A percentile compares a stretch with the other conserved stretches of the same genome.
Conservation (phyloP, 2,329 filamentous ascomycete genomes). For the Botrytis deweyae region DNA sequence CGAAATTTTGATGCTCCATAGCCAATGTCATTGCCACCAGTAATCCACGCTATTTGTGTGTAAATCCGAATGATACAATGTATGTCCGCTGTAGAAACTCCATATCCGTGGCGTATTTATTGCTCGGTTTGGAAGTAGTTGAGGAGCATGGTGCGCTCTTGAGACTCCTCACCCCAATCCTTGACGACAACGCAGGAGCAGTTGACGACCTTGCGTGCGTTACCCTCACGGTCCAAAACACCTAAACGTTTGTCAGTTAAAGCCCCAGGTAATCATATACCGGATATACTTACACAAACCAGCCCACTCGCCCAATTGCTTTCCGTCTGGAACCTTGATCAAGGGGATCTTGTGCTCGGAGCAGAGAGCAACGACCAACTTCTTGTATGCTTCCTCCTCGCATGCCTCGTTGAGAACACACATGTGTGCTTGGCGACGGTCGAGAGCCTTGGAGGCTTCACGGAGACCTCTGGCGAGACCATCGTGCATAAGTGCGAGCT, state of each 20-base stretch:
- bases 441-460: conserved; percentile 97
- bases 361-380: conserved; percentile 98
- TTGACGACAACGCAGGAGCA: conserved; percentile 99
- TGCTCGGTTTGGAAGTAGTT: conserved; percentile 99
- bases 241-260: conserved; percentile 52
- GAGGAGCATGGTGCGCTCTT: conserved; percentile 97
- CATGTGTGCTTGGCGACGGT: conserved; percentile 99
- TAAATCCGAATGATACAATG: conserved; percentile 36
- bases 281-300: conserved; percentile 81
- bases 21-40: conserved; percentile 36
- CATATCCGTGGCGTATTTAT: conserved; percentile 45
- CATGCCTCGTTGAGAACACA: conserved; percentile 99
- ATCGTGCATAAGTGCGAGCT: conserved; percentile 99
- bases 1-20: conserved; percentile 27
- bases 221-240: conserved; percentile 98
- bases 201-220: conserved; percentile 99
- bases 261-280: conserved; percentile 7
- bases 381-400: conserved; percentile 99
- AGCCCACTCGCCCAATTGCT: conserved; percentile 99
- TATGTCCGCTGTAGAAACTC: conserved; percentile 38
- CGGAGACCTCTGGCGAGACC: conserved; percentile 97
- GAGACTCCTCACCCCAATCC: conserved; percentile 99
- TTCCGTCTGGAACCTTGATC: conserved; percentile 99
- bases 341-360: conserved; percentile 99
- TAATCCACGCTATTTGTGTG: conserved; percentile 38